Evolutionary conservation across 2,329 filamentous ascomycete species (phyloP).

Genomic region (Fonsecaea multimorphosa): DNA sequence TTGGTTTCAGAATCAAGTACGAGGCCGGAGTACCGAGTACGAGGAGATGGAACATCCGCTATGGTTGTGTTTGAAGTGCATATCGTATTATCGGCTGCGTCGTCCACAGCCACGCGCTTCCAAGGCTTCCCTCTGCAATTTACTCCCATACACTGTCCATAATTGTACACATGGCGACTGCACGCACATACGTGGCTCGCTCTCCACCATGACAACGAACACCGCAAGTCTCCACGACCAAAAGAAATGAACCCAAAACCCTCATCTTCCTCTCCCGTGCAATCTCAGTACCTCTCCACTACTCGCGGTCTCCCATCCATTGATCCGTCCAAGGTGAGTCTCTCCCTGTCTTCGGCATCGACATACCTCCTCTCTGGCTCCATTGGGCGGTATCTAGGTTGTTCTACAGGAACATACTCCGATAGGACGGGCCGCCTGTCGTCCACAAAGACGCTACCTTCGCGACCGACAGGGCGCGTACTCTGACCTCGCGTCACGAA

Average conservation of each 20-base stretch:
- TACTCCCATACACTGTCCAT: slow-evolving; percentile 12
- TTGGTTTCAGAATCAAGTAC: slow-evolving; percentile 20
- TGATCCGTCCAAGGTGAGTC: slow-evolving; percentile 27
- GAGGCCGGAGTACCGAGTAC: no score
- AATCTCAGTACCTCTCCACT: slow-evolving; percentile 38
- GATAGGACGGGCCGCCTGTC: slow-evolving; percentile 31
- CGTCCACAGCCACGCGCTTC: neutral
- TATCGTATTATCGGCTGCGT: neutral
- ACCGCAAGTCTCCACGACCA: neutral
- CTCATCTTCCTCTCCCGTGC: neutral
- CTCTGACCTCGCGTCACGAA: slow-evolving; percentile 51
- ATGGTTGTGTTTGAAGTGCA: neutral
- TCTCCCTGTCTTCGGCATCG: slow-evolving; percentile 36
- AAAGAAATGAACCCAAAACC: neutral
- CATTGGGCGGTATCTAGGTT: slow-evolving; percentile 36
- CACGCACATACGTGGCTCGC: slow-evolving; percentile 12
- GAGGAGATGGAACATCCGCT: no score
- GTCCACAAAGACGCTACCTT: slow-evolving; percentile 48
- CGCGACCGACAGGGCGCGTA: slow-evolving; percentile 51
- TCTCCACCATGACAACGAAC: neutral
- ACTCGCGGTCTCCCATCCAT: slow-evolving; percentile 33
- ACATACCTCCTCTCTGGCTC: slow-evolving; percentile 36
- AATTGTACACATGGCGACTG: slow-evolving; percentile 13
- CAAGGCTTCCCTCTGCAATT: neutral
- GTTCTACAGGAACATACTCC: slow-evolving; percentile 34